These are phyloP conservation scores for Plenodomus lindquistii DNA, from an alignment of 2,329 filamentous ascomycete genomes.

Conservation along the genomic window DNA sequence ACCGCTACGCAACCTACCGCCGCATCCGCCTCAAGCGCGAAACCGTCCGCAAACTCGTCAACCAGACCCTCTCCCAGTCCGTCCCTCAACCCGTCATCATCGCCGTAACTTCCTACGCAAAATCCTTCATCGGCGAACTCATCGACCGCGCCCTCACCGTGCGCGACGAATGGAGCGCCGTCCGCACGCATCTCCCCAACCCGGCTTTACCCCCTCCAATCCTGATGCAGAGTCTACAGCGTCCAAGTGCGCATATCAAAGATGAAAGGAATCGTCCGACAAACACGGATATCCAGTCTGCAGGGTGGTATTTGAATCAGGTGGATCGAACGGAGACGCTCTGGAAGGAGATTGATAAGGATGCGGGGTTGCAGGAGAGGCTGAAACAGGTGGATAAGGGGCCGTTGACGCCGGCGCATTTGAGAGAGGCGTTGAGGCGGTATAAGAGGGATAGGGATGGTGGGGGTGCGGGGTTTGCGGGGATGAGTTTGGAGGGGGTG, in stretches of 20 bases:
- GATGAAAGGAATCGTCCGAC: constrained; percentile 32
- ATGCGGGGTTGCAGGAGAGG: constrained; percentile 29
- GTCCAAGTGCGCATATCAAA: constrained; percentile 35
- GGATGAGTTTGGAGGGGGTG: constrained; percentile 53
- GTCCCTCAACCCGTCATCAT: constrained; percentile 74
- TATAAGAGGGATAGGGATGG: constrained; percentile 68
- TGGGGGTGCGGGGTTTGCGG: constrained; percentile 58
- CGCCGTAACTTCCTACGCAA: constrained; percentile 75
- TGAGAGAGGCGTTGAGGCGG: constrained; percentile 72
- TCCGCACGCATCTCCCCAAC: constrained; percentile 44
- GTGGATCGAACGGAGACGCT: constrained; percentile 25
- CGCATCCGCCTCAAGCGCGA: constrained; percentile 69
- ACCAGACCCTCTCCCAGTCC: constrained; percentile 79
- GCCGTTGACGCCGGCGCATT: constrained; percentile 72
- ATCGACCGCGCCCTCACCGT: constrained; percentile 72
- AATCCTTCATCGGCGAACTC: constrained; percentile 76
- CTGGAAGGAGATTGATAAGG: constrained; percentile 33
- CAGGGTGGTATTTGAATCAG: constrained; percentile 30
- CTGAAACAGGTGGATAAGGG: constrained; percentile 47
- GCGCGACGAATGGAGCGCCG: constrained; percentile 70
- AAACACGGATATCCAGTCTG: constrained; percentile 29
- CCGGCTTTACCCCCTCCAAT: constrained; percentile 29
- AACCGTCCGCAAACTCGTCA: constrained; percentile 74
- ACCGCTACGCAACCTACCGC: constrained; percentile 72
- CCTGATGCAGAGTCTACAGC: constrained; percentile 30